Evolutionary conservation across 306 rosid genomes (phyloP).

Genomic region (Abrus precatorius): DNA sequence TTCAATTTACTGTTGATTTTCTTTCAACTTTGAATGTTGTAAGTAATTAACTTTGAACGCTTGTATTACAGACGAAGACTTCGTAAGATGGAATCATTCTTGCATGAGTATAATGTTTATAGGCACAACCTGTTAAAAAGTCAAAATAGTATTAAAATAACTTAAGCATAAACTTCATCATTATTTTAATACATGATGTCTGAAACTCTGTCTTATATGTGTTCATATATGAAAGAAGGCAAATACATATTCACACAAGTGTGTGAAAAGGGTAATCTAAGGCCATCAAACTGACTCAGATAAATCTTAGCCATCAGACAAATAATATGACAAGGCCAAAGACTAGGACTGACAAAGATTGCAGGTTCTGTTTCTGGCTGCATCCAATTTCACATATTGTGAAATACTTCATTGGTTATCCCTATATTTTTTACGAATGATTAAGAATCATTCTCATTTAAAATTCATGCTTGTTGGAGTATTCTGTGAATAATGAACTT

Average conservation of each 20-base stretch:
- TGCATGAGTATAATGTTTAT: neutral
- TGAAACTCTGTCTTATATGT: neutral
- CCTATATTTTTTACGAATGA: neutral
- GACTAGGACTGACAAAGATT: neutral
- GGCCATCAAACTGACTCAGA: neutral
- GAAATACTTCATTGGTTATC: neutral
- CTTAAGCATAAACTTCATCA: neutral
- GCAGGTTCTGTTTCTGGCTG: neutral
- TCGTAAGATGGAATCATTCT: neutral
- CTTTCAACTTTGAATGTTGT: neutral
- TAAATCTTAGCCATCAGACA: conserved; percentile 7
- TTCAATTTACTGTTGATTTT: neutral
- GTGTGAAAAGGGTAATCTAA: conserved; percentile 1
- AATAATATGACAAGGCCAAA: neutral
- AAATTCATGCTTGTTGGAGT: no score
- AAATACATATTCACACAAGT: neutral
- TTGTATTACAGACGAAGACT: neutral
- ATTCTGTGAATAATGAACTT: no score
- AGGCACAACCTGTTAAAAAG: neutral
- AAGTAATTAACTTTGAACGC: neutral
- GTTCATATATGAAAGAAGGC: neutral
- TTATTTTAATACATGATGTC: neutral
- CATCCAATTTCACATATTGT: neutral
- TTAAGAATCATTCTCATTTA: neutral
- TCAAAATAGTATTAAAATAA: no score